phyloP scores from a whole-genome alignment of 2,329 filamentous ascomycete genomes.

The Cercospora sojina region DNA sequence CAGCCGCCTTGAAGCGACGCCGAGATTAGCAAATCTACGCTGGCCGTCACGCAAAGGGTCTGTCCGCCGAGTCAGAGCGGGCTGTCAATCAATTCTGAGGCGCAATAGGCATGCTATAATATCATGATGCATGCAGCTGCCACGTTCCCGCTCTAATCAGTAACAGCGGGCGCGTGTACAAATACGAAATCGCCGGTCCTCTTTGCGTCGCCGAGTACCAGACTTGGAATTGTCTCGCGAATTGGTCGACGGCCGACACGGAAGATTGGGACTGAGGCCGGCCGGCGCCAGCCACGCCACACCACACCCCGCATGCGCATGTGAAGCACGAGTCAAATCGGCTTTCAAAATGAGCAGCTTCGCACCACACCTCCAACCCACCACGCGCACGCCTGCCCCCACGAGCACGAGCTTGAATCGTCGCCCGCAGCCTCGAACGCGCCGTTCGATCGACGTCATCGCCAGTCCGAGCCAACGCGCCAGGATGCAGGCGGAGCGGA shows the following conservation, averaged over 20 bases:
- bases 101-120: slow-evolving; percentile 7
- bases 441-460: slow-evolving; percentile 26
- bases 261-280: neutral
- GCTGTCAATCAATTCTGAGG: slow-evolving; percentile 8
- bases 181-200: neutral
- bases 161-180: neutral
- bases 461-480: slow-evolving; percentile 19
- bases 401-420: slow-evolving; percentile 15
- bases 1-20: slow-evolving; percentile 9
- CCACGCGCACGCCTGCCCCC: slow-evolving; percentile 9
- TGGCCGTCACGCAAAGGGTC: slow-evolving; percentile 11
- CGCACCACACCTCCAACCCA: slow-evolving; percentile 15
- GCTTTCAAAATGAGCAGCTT: slow-evolving; percentile 20
- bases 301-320: slow-evolving; percentile 8
- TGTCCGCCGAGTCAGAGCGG: slow-evolving; percentile 5
- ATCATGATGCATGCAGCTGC: slow-evolving; percentile 5
- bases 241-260: neutral
- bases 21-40: slow-evolving; percentile 16
- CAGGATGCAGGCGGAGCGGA: slow-evolving; percentile 30
- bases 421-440: slow-evolving; percentile 14
- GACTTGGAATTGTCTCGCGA: neutral
- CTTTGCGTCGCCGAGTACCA: neutral
- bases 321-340: slow-evolving; percentile 17
- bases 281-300: neutral
- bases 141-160: slow-evolving; percentile 5